Conservation (phyloP, 139 green algal species). For the Tetradesmus lagerheimii region DNA sequence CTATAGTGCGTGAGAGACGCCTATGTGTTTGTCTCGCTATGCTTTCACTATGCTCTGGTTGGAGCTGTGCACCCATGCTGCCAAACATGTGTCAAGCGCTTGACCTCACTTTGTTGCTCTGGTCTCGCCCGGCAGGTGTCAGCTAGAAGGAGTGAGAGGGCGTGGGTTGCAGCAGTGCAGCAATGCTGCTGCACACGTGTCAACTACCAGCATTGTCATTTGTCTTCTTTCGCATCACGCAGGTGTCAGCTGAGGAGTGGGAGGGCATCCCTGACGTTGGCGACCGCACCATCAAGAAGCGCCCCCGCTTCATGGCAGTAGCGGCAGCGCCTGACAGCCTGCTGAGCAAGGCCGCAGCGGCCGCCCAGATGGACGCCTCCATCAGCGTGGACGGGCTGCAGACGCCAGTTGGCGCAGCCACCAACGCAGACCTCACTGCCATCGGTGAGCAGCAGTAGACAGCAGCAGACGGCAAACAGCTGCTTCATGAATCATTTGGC, state of each 20-base stretch:
- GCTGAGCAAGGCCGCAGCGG: conserved; percentile 65
- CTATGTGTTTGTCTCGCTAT: no score
- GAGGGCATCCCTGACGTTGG: conserved; percentile 98
- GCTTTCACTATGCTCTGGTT: no score
- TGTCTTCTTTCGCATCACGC: background rate
- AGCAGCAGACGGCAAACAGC: background rate
- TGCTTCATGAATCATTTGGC: background rate
- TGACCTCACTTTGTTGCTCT: no score
- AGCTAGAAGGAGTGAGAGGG: conserved; percentile 86
- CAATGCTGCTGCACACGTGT: no score
- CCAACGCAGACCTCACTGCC: conserved; percentile 88
- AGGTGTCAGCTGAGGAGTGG: conserved; percentile 81
- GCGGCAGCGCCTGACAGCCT: conserved; percentile 94
- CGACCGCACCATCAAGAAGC: conserved; percentile 96
- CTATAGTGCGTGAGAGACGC: no score
- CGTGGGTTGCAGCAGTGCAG: no score
- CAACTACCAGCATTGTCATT: background rate
- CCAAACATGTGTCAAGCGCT: no score
- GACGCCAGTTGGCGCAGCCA: conserved; percentile 62
- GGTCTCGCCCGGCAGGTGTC: no score
- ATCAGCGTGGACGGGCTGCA: conserved; percentile 65
- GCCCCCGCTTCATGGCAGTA: conserved; percentile 76
- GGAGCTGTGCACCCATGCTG: no score
- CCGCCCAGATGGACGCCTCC: conserved; percentile 40
- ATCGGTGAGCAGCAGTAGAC: conserved; percentile 68